Base-by-base conservation (phyloP, 192 early-diverging fungal genomes). In the Rhizophlyctis rosea region DNA sequence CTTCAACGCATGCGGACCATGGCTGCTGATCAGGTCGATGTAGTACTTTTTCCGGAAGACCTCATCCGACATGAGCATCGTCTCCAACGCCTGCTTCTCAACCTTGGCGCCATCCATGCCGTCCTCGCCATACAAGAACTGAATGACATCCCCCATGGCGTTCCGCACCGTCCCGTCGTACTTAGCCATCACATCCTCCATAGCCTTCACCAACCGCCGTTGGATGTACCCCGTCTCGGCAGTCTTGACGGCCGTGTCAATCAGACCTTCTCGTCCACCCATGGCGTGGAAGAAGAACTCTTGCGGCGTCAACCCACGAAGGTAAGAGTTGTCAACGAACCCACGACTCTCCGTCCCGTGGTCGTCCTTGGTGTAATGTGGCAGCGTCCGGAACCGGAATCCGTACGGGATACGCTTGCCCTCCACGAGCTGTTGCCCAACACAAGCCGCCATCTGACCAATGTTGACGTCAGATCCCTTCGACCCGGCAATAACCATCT, bases 201-300 rank as follows among this genome's bases (percentile, higher is more conserved):
- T 73, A 16, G 95, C 93, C 80, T 99, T 99, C 55, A 99, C 88
- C 59, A 99, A 76, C 76, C 96, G 91, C 68, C 96, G 94, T 76
- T 99, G 96, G 57, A 99, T 96, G 72, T 99, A 99, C 28, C 96
- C 96, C 1, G 96, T 96, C 71, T 97, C 95, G n/a, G 96, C 95
- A 18, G 95, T 82, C 79, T 99, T 98, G 61, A 98, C 95, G 67
- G 96, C 96, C 27, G 96, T 98, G 78, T 98, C 96, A 69, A 96
- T 98, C 74, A 98, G 76, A 79, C 96, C 96, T 86, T 99, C 96
- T 81, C 96, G 93, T 68, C 96, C 96, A 81, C 94, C 95, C 95
- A 98, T 98, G 23, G 95, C 93, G 74, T 99, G 96, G 87, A 99
- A 99, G 70, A 91, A 99, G 79, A 97, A 99, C 81, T 99, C 96